Evolutionary conservation across 1,284 basidiomycete genomes (phyloP).

Genomic region (Ceratobasidium sp.): DNA sequence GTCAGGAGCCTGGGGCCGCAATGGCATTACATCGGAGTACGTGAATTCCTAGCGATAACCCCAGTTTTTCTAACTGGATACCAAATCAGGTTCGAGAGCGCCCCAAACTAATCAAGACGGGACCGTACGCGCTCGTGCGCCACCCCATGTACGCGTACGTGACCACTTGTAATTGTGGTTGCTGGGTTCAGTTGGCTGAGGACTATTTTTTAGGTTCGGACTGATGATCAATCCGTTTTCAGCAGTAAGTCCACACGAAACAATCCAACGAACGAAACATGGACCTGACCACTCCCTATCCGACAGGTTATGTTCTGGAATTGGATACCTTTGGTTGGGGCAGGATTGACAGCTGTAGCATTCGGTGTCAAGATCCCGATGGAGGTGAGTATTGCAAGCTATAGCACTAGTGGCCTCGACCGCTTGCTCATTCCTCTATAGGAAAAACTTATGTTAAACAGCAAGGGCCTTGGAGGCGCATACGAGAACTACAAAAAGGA

Average conservation of each 20-base stretch:
- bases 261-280: not conserved
- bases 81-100: slow-evolving; percentile 20
- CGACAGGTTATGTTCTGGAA: slow-evolving; percentile 26
- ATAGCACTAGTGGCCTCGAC: not conserved
- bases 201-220: not conserved
- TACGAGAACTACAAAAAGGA: slow-evolving; percentile 12
- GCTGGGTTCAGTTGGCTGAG: not conserved
- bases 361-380: slow-evolving; percentile 38
- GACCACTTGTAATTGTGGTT: not conserved
- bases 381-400: slow-evolving; percentile 3
- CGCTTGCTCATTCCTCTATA: not conserved
- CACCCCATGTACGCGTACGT: slow-evolving; percentile 29
- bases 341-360: not conserved
- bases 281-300: not conserved
- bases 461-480: not conserved
- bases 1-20: slow-evolving; percentile 13
- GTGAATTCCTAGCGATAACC: not conserved
- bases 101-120: slow-evolving; percentile 20
- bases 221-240: not conserved
- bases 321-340: slow-evolving; percentile 17
- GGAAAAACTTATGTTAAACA: slow-evolving; percentile 21
- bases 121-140: slow-evolving; percentile 18
- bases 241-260: not conserved
- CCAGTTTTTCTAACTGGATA: too few relatives aligned
- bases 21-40: slow-evolving; percentile 33